A percentile compares a stretch with the other conserved stretches of the same genome.
These are phyloP conservation scores for Amphibolis antarctica DNA, from an alignment of 106 monocot genomes.

Conservation along the genomic window DNA sequence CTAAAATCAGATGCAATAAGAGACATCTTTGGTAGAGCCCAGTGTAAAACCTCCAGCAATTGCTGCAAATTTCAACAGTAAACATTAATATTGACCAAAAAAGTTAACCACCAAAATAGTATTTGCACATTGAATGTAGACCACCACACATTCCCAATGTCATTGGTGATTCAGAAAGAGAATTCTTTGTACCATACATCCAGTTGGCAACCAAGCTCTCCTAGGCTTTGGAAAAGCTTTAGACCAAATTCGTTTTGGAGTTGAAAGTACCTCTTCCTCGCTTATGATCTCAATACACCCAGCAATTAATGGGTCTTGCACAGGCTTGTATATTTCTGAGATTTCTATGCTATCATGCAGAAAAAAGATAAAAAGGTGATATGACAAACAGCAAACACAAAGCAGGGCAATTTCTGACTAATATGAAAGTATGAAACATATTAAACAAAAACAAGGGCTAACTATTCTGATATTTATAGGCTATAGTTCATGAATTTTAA, in stretches of 20 bases:
- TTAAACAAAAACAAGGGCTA: not conserved
- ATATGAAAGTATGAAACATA: not conserved
- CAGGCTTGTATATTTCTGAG: slow-evolving; percentile 57
- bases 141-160: not conserved
- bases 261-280: slow-evolving; percentile 35
- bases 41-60: slow-evolving; percentile 82
- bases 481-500: no score
- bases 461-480: not conserved
- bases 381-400: slow-evolving; percentile 2
- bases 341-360: slow-evolving; percentile 40
- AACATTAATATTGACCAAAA: not conserved
- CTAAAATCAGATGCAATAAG: slow-evolving; percentile 91
- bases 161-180: not conserved
- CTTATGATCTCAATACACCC: slow-evolving; percentile 57
- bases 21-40: slow-evolving; percentile 88
- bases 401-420: not conserved
- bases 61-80: slow-evolving; percentile 36
- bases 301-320: slow-evolving; percentile 68
- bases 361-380: slow-evolving; percentile 4
- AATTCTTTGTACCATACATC: slow-evolving; percentile 58
- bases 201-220: slow-evolving; percentile 87
- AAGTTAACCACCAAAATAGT: not conserved
- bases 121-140: not conserved
- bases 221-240: slow-evolving; percentile 82
- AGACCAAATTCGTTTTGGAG: slow-evolving; percentile 34